Evolutionary conservation across 169 alveolate species (phyloP).

Genomic region (Besnoitia besnoiti): DNA sequence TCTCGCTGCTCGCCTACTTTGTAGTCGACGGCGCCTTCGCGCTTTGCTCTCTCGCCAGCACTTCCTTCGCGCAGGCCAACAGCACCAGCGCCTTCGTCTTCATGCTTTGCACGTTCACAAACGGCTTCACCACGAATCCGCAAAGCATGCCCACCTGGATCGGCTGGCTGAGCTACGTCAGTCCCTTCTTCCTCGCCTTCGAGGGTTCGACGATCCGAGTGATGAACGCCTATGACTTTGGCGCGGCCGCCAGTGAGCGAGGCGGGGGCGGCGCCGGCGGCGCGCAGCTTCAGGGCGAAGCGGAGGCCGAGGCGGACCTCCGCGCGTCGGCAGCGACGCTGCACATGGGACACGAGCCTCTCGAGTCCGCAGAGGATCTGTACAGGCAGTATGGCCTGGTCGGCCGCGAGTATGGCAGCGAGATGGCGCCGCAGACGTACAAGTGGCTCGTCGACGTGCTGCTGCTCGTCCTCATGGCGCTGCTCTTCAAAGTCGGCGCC

Average conservation of each 20-base stretch:
- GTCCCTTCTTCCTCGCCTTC: conserved; percentile 60
- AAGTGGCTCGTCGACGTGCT: not conserved
- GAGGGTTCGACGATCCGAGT: conserved; percentile 31
- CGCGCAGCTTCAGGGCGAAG: not conserved
- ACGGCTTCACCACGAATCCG: conserved; percentile 59
- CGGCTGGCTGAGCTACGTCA: conserved; percentile 42
- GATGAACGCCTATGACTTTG: not conserved
- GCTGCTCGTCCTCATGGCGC: not conserved
- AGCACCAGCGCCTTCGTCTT: conserved; percentile 37
- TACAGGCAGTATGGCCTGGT: not conserved
- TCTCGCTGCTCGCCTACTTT: conserved; percentile 39
- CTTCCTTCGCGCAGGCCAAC: conserved; percentile 61
- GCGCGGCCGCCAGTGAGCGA: not conserved
- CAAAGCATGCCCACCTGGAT: conserved; percentile 11
- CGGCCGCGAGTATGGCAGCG: not conserved
- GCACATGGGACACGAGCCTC: not conserved
- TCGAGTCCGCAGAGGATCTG: not conserved
- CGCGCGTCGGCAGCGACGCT: not conserved
- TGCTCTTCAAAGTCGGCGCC: not conserved
- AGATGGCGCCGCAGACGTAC: not conserved
- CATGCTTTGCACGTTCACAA: conserved; percentile 44
- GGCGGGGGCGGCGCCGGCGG: no score
- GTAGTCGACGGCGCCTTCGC: conserved; percentile 25
- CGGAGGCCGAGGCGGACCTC: no score
- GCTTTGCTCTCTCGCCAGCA: conserved; percentile 56